Evolutionary conservation across 352 stramenopile species (phyloP).

Genomic region (Phytophthora fragariae): DNA sequence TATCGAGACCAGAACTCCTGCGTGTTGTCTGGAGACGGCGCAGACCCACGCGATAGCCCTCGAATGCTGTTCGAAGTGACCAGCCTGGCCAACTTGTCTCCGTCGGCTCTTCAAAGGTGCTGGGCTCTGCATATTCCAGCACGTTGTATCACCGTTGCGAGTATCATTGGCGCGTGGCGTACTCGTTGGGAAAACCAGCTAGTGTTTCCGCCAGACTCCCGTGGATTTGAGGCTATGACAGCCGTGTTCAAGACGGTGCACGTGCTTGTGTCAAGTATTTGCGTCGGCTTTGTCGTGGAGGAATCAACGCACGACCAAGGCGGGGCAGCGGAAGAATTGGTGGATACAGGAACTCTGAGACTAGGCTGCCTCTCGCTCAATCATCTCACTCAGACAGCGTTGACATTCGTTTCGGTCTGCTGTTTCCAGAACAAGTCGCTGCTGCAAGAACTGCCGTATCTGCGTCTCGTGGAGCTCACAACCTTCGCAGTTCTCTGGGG

Average conservation of each 20-base stretch:
- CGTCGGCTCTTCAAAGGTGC: slow-evolving; percentile 29
- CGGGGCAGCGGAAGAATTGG: background rate
- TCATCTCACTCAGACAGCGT: slow-evolving; percentile 46
- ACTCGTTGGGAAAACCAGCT: slow-evolving; percentile 32
- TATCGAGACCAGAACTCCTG: slow-evolving; percentile 17
- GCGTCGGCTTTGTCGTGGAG: slow-evolving; percentile 36
- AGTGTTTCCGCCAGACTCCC: slow-evolving; percentile 19
- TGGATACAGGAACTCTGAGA: slow-evolving; percentile 5
- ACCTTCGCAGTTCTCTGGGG: slow-evolving; percentile 64
- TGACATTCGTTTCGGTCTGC: slow-evolving; percentile 45
- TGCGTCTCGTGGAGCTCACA: slow-evolving; percentile 43
- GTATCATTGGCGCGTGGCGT: slow-evolving; percentile 33
- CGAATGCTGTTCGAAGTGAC: slow-evolving; percentile 39
- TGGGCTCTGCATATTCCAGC: slow-evolving; percentile 27
- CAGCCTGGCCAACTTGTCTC: slow-evolving; percentile 29
- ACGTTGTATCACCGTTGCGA: slow-evolving; percentile 27
- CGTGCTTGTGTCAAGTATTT: slow-evolving; percentile 40
- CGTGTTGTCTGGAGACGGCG: slow-evolving; percentile 22
- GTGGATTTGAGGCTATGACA: slow-evolving; percentile 25
- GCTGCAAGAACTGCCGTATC: slow-evolving; percentile 38
- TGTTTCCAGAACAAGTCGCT: slow-evolving; percentile 50
- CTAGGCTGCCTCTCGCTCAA: slow-evolving; percentile 54
- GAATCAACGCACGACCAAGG: slow-evolving; percentile 15
- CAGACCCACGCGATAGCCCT: background rate
- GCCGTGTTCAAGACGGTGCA: slow-evolving; percentile 43